Conservation (phyloP, 208 protist species). For the Trypanosoma mega region DNA sequence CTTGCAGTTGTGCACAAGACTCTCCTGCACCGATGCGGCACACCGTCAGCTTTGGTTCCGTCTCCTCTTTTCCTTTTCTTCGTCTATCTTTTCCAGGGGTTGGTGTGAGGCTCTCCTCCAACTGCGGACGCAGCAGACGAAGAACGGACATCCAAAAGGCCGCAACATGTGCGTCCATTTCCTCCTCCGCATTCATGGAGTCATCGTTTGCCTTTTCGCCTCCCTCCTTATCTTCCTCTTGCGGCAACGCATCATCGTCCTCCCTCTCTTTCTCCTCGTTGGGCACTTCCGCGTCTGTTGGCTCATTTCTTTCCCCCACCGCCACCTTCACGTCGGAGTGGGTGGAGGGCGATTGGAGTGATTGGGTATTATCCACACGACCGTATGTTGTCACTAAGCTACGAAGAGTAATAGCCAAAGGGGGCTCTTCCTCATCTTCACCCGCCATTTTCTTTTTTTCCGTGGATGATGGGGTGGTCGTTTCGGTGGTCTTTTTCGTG, state of each 20-base stretch:
- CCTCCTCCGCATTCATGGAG: not conserved
- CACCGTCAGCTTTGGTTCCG: not conserved
- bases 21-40: slow-evolving; percentile 4
- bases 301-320: not conserved
- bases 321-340: not conserved
- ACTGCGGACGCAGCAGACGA: slow-evolving; percentile 13
- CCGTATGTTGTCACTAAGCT: not conserved
- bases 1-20: slow-evolving; percentile 1
- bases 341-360: no score
- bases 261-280: not conserved
- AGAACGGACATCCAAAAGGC: slow-evolving; percentile 28
- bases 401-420: not conserved
- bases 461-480: not conserved
- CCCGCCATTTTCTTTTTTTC: not conserved
- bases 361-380: no score
- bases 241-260: not conserved
- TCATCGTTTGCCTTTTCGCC: not conserved
- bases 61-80: no score
- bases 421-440: not conserved
- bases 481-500: no score
- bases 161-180: slow-evolving; percentile 15
- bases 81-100: not conserved
- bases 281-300: not conserved
- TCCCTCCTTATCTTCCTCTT: slow-evolving; percentile 1
- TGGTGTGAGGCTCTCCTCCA: slow-evolving; percentile 6